Evolutionary conservation across 2,329 filamentous ascomycete genomes (phyloP).

Genomic region (Leptographium galeiforme): DNA sequence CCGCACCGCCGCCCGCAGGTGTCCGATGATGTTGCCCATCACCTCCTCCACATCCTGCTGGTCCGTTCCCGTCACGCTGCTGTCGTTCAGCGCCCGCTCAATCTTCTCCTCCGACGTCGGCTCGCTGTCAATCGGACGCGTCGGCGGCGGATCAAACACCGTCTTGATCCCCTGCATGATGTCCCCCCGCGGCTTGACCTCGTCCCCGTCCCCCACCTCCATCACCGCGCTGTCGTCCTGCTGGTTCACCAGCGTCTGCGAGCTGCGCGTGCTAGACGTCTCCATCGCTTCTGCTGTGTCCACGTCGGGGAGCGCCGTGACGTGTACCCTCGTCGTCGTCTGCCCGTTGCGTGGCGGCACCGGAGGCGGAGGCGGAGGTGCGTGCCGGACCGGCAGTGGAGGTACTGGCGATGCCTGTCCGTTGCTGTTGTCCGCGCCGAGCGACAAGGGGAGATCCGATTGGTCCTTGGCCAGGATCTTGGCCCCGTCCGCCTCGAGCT

Average conservation of each 20-base stretch:
- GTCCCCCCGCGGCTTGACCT: background rate
- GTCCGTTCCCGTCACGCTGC: constrained; percentile 38
- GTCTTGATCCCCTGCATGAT: background rate
- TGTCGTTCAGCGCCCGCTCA: constrained; percentile 30
- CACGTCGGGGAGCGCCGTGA: constrained; percentile 11
- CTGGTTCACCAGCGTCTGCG: constrained; percentile 36
- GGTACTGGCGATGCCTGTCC: constrained; percentile 16
- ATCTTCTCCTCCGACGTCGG: constrained; percentile 31
- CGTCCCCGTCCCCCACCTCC: background rate
- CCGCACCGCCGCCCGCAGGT: constrained; percentile 77
- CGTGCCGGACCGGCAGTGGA: constrained; percentile 35
- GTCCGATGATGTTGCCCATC: constrained; percentile 81
- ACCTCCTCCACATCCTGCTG: constrained; percentile 97
- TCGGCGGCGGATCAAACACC: constrained; percentile 10
- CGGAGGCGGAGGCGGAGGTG: constrained; percentile 21
- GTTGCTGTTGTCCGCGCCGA: constrained; percentile 2
- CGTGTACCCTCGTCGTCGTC: constrained; percentile 11
- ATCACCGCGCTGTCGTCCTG: constrained; percentile 17
- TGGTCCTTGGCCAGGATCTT: constrained; percentile 6
- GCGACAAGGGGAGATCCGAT: background rate
- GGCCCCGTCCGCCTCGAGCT: constrained; percentile 12
- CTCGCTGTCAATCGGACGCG: constrained; percentile 8
- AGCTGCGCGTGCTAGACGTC: constrained; percentile 33
- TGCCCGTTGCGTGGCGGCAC: constrained; percentile 12
- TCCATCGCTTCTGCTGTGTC: constrained; percentile 19